Percentiles rank a stretch among this genome's conserved stretches.
Evolutionary conservation across 257 asterid species (phyloP).

Genomic region (Plantago major): DNA sequence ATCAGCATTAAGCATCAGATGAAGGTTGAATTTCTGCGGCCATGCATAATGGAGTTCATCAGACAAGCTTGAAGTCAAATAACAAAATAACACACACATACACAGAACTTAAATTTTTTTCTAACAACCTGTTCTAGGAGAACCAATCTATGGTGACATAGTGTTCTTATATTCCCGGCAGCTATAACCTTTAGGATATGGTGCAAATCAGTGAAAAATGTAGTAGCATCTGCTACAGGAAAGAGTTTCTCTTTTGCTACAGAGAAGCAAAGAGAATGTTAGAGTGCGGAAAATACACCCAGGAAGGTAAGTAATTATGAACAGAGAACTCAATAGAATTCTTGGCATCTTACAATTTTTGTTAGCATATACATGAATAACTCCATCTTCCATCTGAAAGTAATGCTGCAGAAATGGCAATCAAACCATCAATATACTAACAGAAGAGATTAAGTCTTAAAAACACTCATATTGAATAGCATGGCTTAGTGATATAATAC

Average conservation of each 20-base stretch:
- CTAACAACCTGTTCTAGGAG: slow-evolving; percentile 80
- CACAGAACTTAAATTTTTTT: background rate
- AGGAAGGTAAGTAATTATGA: slow-evolving; percentile 9
- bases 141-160: slow-evolving; percentile 91
- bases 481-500: background rate
- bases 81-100: slow-evolving; percentile 13
- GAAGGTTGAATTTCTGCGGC: slow-evolving; percentile 95
- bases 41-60: slow-evolving; percentile 11
- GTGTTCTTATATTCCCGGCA: slow-evolving; percentile 83
- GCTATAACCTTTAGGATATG: slow-evolving; percentile 94
- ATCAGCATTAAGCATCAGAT: slow-evolving; percentile 98
- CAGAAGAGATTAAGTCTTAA: background rate
- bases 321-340: background rate
- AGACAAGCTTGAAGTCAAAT: slow-evolving; percentile 1
- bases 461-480: background rate
- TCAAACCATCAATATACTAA: slow-evolving; percentile 16
- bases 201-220: slow-evolving; percentile 92
- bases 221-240: slow-evolving; percentile 90
- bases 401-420: slow-evolving; percentile 60
- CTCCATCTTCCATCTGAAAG: slow-evolving; percentile 98
- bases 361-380: slow-evolving; percentile 81
- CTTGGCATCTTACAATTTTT: slow-evolving; percentile 57
- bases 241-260: slow-evolving; percentile 80
- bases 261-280: slow-evolving; percentile 23
- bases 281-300: slow-evolving; percentile 2